These are phyloP conservation scores for Monilinia laxa DNA, from an alignment of 2,329 filamentous ascomycete species.

Conservation along the genomic window DNA sequence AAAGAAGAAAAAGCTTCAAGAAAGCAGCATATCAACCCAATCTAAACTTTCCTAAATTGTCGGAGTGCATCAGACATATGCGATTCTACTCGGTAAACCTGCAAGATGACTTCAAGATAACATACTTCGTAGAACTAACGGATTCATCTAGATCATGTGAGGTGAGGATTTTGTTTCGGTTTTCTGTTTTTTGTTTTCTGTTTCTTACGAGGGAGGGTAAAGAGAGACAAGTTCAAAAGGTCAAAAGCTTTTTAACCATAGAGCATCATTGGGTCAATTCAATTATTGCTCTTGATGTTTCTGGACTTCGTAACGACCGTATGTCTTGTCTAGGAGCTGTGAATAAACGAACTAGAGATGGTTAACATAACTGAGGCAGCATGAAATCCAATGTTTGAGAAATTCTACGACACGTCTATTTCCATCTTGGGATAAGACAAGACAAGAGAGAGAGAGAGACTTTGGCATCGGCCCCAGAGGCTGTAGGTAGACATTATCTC, in stretches of 20 bases:
- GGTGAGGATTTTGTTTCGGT: not conserved
- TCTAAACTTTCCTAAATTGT: not conserved
- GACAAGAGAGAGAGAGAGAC: not conserved
- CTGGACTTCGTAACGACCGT: not conserved
- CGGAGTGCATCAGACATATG: not conserved
- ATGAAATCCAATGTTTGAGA: not conserved
- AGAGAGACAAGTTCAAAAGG: not conserved
- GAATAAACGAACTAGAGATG: not conserved
- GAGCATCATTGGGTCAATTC: not conserved
- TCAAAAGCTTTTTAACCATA: not conserved
- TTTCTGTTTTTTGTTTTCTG: no score
- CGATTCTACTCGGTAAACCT: conserved; percentile 7
- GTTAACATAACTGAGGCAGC: conserved; percentile 1
- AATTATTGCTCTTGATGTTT: not conserved
- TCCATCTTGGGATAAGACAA: not conserved
- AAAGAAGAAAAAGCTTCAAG: not conserved
- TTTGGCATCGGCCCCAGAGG: no score
- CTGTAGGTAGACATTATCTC: not conserved
- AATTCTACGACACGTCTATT: not conserved
- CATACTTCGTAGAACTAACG: no score
- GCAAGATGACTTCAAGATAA: conserved; percentile 19
- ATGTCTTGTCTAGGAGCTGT: not conserved
- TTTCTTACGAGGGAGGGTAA: not conserved
- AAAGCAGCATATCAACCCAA: not conserved
- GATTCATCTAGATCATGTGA: conserved; percentile 10